Evolutionary conservation across 768 basidiomycete species (phyloP), one percentile per base, ranked within the genome.

Genomic region (Pleurotus cornucopiae): DNA sequence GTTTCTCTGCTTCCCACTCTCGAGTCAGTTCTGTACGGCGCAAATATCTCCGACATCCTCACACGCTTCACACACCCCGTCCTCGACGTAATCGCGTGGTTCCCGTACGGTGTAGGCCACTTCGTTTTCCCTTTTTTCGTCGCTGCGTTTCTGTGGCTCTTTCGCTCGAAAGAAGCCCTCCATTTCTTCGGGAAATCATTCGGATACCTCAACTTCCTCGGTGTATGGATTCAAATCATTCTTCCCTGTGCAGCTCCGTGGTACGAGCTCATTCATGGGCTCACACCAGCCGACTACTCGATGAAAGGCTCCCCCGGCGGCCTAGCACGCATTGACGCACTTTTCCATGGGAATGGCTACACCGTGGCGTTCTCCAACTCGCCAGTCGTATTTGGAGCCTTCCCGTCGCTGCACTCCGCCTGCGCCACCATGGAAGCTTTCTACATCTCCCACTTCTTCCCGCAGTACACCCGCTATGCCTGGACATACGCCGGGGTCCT

Each of bases 181-280:
- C 88, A 88, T 64, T 83, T 89, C 52, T 99, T 89, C 86, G 92
- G 82, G 0, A 79, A 83, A 53, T 86, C 86, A 0, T 95, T 99
- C 65, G 97, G 97, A 0, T 97, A 91, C 72, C 84, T 98, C 83
- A 98, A 93, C 72, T 76, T 95, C 54, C 72, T 80, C 9, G 96
- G 94, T 1, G 97, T 98, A 34, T 70, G 94, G 64, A 80, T 85
- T 56, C 96, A 98, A 68, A 86, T 97, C 65, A 65, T 91, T 37
- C 79, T 98, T 56, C 97, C 96, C 0, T 97, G 94, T 65, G 86
- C 96, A 1, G 88, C 97, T 1, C 97, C 97, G 4, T 89, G 97
- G 97, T 99, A 98, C 71, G 96, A 98, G 66, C 81, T 98, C 63
- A 92, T 97, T 61, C 88, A 98, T 67, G 97, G 97, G 1, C 84